These are phyloP conservation scores for Epichloe hybrida DNA, from an alignment of 2,329 filamentous ascomycete species.

Conservation along the genomic window DNA sequence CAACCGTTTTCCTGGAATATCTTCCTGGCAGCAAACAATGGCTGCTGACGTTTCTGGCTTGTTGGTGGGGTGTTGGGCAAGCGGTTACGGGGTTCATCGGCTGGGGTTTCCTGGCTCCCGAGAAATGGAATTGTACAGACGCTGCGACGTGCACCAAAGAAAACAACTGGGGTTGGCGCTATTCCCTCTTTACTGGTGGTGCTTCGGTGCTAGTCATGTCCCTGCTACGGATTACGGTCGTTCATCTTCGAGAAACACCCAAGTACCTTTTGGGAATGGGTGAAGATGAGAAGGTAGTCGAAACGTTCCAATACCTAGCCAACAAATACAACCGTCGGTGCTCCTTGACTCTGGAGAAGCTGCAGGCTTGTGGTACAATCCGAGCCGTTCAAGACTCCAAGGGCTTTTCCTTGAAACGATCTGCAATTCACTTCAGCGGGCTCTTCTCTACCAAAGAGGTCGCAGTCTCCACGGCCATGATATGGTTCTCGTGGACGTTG, in stretches of 20 bases:
- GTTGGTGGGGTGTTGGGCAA: conserved; percentile 40
- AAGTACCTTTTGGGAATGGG: conserved; percentile 33
- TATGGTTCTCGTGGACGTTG: conserved; percentile 56
- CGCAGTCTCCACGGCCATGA: conserved; percentile 45
- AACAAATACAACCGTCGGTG: conserved; percentile 29
- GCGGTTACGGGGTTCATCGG: conserved; percentile 30
- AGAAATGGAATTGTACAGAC: conserved; percentile 26
- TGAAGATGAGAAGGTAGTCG: conserved; percentile 33
- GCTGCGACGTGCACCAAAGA: conserved; percentile 30
- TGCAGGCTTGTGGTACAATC: conserved; percentile 32
- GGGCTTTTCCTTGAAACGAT: conserved; percentile 18
- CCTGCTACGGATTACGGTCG: conserved; percentile 29
- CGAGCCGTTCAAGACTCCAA: conserved; percentile 21
- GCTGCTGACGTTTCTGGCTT: conserved; percentile 31
- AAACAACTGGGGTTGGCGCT: conserved; percentile 37
- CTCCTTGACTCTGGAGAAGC: conserved; percentile 30
- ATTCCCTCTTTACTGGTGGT: conserved; percentile 31
- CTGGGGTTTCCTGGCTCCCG: conserved; percentile 36
- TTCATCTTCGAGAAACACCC: conserved; percentile 35
- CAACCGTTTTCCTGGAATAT: conserved; percentile 38
- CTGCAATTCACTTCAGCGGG: conserved; percentile 43
- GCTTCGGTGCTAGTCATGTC: conserved; percentile 30
- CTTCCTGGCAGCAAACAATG: conserved; percentile 33
- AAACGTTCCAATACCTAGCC: conserved; percentile 33
- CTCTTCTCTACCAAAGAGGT: conserved; percentile 50